Conservation (phyloP, 192 early-diverging fungal species). For the Diversispora epigaea region DNA sequence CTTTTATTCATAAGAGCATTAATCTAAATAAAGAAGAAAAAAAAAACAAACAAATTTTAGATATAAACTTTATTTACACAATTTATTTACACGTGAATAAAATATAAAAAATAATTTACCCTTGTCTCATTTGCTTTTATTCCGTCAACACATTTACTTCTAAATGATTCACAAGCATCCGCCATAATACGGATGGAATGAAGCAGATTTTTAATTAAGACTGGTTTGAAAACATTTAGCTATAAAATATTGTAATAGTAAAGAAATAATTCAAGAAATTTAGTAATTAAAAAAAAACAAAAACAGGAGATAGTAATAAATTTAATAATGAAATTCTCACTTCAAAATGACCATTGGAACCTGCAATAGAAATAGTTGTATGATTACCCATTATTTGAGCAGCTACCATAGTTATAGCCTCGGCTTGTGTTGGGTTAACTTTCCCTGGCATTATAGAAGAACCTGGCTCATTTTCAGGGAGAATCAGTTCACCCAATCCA, state of each 20-base stretch:
- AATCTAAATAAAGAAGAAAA: conserved; percentile 50
- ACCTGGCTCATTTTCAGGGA: conserved; percentile 99
- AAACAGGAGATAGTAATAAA: background rate
- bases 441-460: conserved; percentile 99
- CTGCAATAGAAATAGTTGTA: conserved; percentile 87
- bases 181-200: conserved; percentile 88
- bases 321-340: conserved; percentile 42
- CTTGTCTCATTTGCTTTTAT: conserved; percentile 90
- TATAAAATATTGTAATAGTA: conserved; percentile 26
- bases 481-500: conserved; percentile 91
- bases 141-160: conserved; percentile 92
- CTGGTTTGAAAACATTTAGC: conserved; percentile 99
- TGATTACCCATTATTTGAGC: conserved; percentile 99
- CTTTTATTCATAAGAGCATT: conserved; percentile 84
- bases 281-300: background rate
- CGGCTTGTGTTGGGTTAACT: conserved; percentile 99
- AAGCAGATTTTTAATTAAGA: conserved; percentile 96
- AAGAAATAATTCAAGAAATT: background rate
- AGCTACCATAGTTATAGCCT: conserved; percentile 99
- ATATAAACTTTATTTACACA: background rate
- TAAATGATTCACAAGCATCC: conserved; percentile 90
- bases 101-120: conserved; percentile 7
- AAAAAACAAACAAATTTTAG: background rate
- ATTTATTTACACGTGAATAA: background rate
- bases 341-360: conserved; percentile 97